These are phyloP conservation scores for Cryptosporidium canis DNA, from an alignment of 169 alveolate genomes.

Conservation along the genomic window DNA sequence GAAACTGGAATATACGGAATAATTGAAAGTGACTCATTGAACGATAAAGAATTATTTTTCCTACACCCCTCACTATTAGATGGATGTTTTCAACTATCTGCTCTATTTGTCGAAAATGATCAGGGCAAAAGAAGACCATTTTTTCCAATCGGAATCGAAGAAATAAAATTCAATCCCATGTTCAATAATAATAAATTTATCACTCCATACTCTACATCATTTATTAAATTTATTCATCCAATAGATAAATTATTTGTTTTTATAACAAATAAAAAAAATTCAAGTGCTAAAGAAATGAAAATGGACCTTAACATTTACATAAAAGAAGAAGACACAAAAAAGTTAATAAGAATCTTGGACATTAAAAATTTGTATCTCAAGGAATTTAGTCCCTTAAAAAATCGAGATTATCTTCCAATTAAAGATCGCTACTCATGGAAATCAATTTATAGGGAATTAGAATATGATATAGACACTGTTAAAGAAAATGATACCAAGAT, in stretches of 20 bases:
- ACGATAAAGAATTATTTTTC: background rate
- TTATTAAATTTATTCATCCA: conserved; percentile 1
- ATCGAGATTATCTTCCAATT: background rate
- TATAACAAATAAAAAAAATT: conserved; percentile 9
- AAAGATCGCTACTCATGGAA: conserved; percentile 40
- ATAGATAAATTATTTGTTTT: background rate
- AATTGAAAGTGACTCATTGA: background rate
- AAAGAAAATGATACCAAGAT: background rate
- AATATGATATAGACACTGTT: background rate
- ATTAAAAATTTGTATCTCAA: background rate
- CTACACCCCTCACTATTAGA: conserved; percentile 63
- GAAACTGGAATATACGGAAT: conserved; percentile 21
- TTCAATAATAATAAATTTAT: background rate
- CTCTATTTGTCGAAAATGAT: conserved; percentile 6
- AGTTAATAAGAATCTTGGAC: background rate
- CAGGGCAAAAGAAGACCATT: background rate
- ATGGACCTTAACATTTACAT: conserved; percentile 18
- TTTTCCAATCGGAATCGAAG: conserved; percentile 19
- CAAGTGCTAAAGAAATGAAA: background rate
- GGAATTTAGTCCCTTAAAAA: background rate
- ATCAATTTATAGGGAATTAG: background rate
- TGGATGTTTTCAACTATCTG: conserved; percentile 65
- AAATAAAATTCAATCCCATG: conserved; percentile 8
- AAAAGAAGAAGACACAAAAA: background rate
- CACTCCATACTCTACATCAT: background rate